Base-by-base conservation (phyloP, 352 stramenopile species). In the Aphanomyces euteiches region DNA sequence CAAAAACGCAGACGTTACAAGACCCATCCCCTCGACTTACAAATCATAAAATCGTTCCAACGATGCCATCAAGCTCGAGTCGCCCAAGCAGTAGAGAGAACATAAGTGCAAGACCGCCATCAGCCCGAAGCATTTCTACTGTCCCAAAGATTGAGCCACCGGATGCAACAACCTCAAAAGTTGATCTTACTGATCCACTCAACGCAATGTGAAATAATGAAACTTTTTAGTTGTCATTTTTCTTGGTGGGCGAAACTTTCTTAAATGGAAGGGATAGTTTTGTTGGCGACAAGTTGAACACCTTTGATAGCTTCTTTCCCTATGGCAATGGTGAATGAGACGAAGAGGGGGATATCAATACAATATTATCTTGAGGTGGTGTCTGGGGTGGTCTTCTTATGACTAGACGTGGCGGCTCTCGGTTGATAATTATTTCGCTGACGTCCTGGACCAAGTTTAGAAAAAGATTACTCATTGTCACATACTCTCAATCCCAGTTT, bases 271-370 rank as follows among this genome's bases (percentile, higher is more conserved):
- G 34, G 15, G 15, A 7, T 7, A 47, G 59, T 50, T 56, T 56
- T 19, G 15, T 41, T 19, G 59, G 59, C 3, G 59, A 67, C 15
- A 67, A 19, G 39, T 17, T 48, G 0, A 67, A 39, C 19, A 67
- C 59, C 21, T 67, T 67, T 41, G 39, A 36, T n/a, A 67, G 40
- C 59, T 67, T 67, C 41, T 67, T n/a, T 28, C 41, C 56, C 59
- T 67, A 56, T 7, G 21, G 37, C 15, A 41, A 2, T 45, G 36
- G 19, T 41, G 19, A 15, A 0, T 40, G 36, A 43, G 13, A 53
- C n/a, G 37, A n/a, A 13, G 8, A 10, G 17, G 41, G 17, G 17
- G 19, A 10, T 21, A 67, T n/a, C 37, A 41, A 45, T 56, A 67
- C 59, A 17, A 67, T 67, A 17, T 41, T 40, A 4, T 67, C 59